A percentile compares a stretch with the other conserved stretches of the same genome.
Conservation (phyloP, 257 asterid species). For the Cinchona pubescens region DNA sequence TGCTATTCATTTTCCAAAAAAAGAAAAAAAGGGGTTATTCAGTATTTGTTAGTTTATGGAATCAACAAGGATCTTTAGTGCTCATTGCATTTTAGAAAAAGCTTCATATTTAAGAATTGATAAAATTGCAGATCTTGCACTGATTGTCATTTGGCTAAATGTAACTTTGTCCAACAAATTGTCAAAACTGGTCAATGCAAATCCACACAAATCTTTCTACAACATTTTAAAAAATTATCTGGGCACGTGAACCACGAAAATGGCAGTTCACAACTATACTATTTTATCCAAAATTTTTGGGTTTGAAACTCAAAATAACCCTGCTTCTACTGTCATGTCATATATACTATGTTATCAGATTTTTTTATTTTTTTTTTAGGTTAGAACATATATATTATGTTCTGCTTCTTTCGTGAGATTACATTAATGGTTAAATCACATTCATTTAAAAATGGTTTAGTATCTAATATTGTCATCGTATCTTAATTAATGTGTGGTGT, state of each 20-base stretch:
- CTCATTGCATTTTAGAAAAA: too few species aligned
- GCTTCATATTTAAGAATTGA: background rate
- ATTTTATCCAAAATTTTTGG: background rate
- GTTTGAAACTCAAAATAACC: background rate
- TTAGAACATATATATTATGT: background rate
- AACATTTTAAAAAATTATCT: background rate
- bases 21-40: background rate
- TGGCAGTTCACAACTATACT: background rate
- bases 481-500: background rate
- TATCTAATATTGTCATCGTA: background rate
- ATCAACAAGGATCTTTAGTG: background rate
- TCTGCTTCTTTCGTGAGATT: background rate
- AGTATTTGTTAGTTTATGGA: background rate
- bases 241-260: constrained; percentile 1
- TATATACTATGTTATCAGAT: background rate
- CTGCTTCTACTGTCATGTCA: background rate
- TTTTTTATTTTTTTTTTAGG: background rate
- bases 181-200: background rate
- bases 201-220: background rate
- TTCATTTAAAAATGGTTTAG: background rate
- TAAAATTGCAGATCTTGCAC: background rate
- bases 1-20: background rate
- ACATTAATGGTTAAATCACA: background rate
- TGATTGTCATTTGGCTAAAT: background rate
- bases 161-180: background rate